Evolutionary conservation across 2,329 filamentous ascomycete genomes (phyloP), one percentile per base, ranked within the genome.

Genomic region (Phaeosphaeria sp.): DNA sequence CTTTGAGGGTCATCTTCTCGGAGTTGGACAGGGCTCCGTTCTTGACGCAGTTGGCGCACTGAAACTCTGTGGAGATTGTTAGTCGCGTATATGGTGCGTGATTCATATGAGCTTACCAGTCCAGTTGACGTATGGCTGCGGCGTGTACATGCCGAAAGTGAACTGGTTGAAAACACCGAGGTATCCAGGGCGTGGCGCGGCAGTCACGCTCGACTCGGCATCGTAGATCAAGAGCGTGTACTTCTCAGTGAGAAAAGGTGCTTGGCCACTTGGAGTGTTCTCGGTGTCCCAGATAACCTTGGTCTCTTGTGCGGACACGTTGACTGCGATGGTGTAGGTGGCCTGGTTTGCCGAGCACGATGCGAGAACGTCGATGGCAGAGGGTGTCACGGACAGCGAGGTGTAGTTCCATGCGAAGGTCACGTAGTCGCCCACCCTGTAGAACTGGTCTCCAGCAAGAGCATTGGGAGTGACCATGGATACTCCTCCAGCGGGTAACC

Each of bases 331-430:
- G 20, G 87, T 89, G 72, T 89, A 90, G 39, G 82, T 85, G 47
- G 81, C 80, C 56, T 81, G 78, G 75, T 89, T 89, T 57, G 80
- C 73, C 36, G 81, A 81, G 80, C 87, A 89, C 11, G 82, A 83
- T 1, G 88, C 87, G 44, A 89, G 76, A 39, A 90, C 81, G 64
- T 90, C 86, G 65, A 90, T 78, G 44, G 81, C 82, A 1, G 81
- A 80, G 0, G 88, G 88, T 0, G 84, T 86, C 18, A 84, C 79
- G 20, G 80, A 82, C 22, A 90, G 77, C 11, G 85, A 87, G 15
- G 88, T 90, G 76, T 89, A 90, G 75, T 90, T 90, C 87, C 88
- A 90, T 20, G 80, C 83, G 64, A 90, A 88, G 0, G 87, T 89
- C 27, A 89, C 78, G 57, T 79, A 81, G 45, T 89, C 81, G 18